Base-by-base conservation (phyloP, 441 rosid genomes). In the Populus hybrid region DNA sequence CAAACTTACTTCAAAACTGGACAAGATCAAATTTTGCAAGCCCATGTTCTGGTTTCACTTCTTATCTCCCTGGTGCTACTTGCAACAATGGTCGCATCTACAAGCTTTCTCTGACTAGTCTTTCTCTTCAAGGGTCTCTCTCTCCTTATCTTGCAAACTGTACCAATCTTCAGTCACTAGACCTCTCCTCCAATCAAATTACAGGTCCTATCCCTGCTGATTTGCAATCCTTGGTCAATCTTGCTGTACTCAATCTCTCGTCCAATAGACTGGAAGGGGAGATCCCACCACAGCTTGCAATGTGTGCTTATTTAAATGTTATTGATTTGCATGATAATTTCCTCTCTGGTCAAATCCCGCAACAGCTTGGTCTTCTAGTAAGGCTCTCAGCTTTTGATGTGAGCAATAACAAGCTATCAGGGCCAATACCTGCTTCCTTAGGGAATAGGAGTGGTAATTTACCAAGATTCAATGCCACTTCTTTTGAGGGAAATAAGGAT, bases 61-160 rank as follows among this genome's bases (percentile, higher is more conserved):
- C 98, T 20, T 90, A 84, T 59, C 88, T 95, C 73, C 87, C 90
- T 0, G 99, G 98, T 12, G 96, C 93, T 75, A 93, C 90, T 21
- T 93, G 98, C 85, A 95, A 92, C 91, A 95, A 91, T 75, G 99
- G 98, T 68, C 82, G 99, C 75, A 88, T 95, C 93, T 95, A 92
- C 77, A 95, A 95, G 80, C 98, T 95, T 20, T 90, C 97, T 36
- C 93, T 95, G 53, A 87, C 95, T 0, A 88, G 83, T 46, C 92
- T 93, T 79, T 89, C 93, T n/a, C 89, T 95, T 0, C 91, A 90
- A 57, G 99, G 97, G 85, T 78, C 93, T 1, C 85, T 95, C 84
- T 93, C 97, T 3, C 95, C 97, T 14, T 92, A 68, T 75, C 87
- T 95, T 36, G 88, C 99, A 9, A 94, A 93, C 87, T 95, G 98